A percentile compares a stretch with the other conserved stretches of the same genome.
phyloP scores from a whole-genome alignment of 1,139 yeast genomes.

The Diutina siamensis region DNA sequence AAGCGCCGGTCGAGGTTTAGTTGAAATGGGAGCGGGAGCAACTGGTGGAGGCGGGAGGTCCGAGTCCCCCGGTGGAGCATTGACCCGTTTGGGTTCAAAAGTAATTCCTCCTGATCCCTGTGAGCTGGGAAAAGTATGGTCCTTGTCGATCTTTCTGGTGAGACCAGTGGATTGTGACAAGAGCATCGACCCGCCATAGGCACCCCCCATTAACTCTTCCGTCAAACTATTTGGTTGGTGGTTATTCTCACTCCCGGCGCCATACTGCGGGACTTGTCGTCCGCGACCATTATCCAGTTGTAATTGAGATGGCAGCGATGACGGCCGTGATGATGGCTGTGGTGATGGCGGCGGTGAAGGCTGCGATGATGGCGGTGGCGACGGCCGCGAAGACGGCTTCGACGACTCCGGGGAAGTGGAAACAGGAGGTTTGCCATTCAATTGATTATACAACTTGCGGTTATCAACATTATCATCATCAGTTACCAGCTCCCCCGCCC shows the following conservation, averaged over 20 bases:
- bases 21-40: not conserved
- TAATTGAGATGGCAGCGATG: too few species aligned
- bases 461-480: not conserved
- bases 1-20: not conserved
- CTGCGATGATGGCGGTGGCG: too few species aligned
- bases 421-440: not conserved
- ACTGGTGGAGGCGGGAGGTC: not conserved
- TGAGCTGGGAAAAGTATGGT: not conserved
- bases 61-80: too few species aligned
- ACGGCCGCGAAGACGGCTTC: too few species aligned
- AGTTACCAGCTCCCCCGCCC: not conserved
- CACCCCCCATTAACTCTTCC: slow-evolving; percentile 21
- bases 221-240: slow-evolving; percentile 7
- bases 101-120: not conserved
- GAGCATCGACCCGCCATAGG: slow-evolving; percentile 32
- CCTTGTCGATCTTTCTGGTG: slow-evolving; percentile 19
- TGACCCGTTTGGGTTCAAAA: not conserved
- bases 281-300: not conserved
- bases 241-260: not conserved
- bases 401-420: not conserved
- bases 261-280: not conserved
- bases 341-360: too few species aligned
- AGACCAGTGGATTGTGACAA: slow-evolving; percentile 37
- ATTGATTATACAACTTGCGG: not conserved
- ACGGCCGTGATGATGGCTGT: too few species aligned